Evolutionary conservation across 768 basidiomycete species (phyloP).

Genomic region (Pleurotus eryngii): DNA sequence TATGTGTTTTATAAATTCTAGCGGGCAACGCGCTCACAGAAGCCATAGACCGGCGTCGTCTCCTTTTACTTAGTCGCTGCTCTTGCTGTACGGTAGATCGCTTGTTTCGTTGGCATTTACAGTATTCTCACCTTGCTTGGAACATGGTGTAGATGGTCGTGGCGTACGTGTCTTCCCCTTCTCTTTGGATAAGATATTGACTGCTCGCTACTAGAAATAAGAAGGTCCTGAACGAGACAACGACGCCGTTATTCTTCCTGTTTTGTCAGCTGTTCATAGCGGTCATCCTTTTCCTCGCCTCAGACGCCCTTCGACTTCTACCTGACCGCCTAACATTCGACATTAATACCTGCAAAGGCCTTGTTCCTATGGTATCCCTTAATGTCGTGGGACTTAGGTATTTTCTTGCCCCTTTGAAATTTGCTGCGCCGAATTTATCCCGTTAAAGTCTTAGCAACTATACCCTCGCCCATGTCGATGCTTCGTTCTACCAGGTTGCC

Average conservation of each 20-base stretch:
- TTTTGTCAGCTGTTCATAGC: constrained; percentile 80
- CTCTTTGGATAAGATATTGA: background rate
- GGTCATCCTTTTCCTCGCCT: constrained; percentile 66
- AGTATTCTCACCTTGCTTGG: background rate
- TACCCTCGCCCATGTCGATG: constrained; percentile 90
- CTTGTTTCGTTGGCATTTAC: background rate
- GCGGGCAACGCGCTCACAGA: constrained; percentile 17
- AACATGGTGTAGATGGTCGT: constrained; percentile 73
- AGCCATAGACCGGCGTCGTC: constrained; percentile 63
- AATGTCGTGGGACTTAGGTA: constrained; percentile 86
- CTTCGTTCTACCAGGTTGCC: constrained; percentile 94
- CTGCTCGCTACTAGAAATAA: constrained; percentile 58
- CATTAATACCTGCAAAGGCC: constrained; percentile 60
- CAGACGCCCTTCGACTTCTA: constrained; percentile 59
- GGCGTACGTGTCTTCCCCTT: constrained; percentile 49
- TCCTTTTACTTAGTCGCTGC: constrained; percentile 89
- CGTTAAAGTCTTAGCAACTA: constrained; percentile 78
- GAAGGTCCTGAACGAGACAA: constrained; percentile 81
- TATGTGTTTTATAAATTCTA: constrained; percentile 24
- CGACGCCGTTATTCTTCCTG: constrained; percentile 83
- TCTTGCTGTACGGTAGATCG: constrained; percentile 55
- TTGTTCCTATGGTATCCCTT: constrained; percentile 70
- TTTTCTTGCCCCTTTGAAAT: constrained; percentile 7
- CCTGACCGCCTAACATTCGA: constrained; percentile 69
- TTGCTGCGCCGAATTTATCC: background rate